phyloP scores from a whole-genome alignment of 345 rosid genomes.

The Brassica rapa region DNA sequence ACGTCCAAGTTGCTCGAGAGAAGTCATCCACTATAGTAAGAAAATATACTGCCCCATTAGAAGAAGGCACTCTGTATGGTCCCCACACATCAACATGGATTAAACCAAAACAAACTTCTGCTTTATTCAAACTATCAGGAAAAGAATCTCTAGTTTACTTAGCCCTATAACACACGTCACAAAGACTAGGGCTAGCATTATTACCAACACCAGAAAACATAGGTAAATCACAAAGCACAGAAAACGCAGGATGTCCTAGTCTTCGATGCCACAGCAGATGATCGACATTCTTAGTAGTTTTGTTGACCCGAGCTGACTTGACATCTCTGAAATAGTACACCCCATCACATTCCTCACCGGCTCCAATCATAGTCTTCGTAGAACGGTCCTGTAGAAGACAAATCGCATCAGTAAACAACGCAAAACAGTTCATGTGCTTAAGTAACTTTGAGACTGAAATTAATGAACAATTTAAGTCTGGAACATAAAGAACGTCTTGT shows the following conservation, averaged over 20 bases:
- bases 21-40: not conserved
- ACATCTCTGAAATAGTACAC: not conserved
- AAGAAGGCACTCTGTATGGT: not conserved
- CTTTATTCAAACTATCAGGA: not conserved
- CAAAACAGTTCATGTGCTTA: not conserved
- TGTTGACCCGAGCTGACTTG: not conserved
- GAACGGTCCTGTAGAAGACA: not conserved
- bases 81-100: conserved; percentile 2
- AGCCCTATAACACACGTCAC: not conserved
- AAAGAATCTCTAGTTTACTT: not conserved
- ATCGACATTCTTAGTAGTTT: not conserved
- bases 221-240: not conserved
- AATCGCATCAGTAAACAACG: not conserved
- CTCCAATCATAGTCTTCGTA: not conserved
- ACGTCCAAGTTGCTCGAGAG: not conserved
- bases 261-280: not conserved
- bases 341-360: not conserved
- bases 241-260: not conserved
- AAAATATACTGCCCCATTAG: not conserved
- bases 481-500: not conserved
- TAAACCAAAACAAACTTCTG: not conserved
- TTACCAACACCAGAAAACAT: not conserved
- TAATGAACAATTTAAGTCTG: not conserved
- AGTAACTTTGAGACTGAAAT: not conserved
- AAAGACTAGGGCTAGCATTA: not conserved